These are phyloP conservation scores for Ilyonectria destructans DNA, from an alignment of 2,329 filamentous ascomycete genomes.

Conservation along the genomic window DNA sequence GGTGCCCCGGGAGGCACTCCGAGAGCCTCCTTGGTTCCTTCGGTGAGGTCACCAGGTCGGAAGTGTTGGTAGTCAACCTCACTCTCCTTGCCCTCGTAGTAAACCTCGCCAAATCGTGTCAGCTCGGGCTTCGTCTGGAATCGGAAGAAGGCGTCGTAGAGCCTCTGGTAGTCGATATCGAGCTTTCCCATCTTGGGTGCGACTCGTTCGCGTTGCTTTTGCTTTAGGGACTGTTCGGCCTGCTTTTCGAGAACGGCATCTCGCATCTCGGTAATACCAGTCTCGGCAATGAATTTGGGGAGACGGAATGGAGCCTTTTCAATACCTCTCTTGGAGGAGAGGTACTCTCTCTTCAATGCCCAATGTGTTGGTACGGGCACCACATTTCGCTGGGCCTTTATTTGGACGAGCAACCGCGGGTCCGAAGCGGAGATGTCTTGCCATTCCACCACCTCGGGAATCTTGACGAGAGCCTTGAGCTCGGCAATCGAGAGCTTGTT, in stretches of 20 bases:
- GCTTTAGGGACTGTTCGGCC: conserved; percentile 90
- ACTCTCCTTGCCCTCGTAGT: conserved; percentile 98
- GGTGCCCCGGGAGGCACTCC: conserved; percentile 95
- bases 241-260: conserved; percentile 97
- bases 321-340: conserved; percentile 96
- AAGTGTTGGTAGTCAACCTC: conserved; percentile 95
- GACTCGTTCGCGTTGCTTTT: conserved; percentile 95
- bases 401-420: conserved; percentile 89
- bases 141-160: conserved; percentile 98
- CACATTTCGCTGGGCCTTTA: conserved; percentile 95
- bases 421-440: conserved; percentile 94
- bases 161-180: conserved; percentile 98
- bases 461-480: conserved; percentile 91
- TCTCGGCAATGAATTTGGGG: conserved; percentile 97
- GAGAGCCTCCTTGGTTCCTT: conserved; percentile 91
- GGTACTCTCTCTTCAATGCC: conserved; percentile 96
- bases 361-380: conserved; percentile 96
- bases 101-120: conserved; percentile 97
- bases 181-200: conserved; percentile 97
- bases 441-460: conserved; percentile 97
- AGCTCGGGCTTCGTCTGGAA: conserved; percentile 97
- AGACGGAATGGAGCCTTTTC: conserved; percentile 95
- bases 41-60: conserved; percentile 90
- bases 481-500: conserved; percentile 96
- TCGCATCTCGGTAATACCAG: conserved; percentile 97